Evolutionary conservation across 2,329 filamentous ascomycete genomes (phyloP), one percentile per base, ranked within the genome.

Genomic region (Colletotrichum cordylinicola): DNA sequence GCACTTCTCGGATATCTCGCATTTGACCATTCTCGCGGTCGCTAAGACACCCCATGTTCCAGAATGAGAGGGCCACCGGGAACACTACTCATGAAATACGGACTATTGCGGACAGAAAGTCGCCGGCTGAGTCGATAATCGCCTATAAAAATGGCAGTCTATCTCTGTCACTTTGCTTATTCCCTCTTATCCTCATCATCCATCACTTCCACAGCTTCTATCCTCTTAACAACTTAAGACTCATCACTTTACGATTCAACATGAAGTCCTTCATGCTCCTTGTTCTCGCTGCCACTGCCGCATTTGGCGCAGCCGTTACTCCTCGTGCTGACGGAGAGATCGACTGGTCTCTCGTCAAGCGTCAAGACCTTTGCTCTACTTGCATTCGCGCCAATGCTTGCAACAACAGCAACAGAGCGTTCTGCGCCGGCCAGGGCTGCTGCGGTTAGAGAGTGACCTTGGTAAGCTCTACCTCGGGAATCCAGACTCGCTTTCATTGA

Each of bases 361-460:
- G 43, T 2, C 55, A 52, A 52, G 43, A 52, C 43, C 43, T 52
- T 52, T 52, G 43, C 43, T 52, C 43, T 52, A 52, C 43, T 52
- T 52, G 43, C 43, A 21, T 52, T 24, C 43, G 43, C 43, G 43
- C 43, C 43, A 24, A 24, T 24, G 43, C 43, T 52, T 52, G 43
- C 43, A 52, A 21, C 43, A 52, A 52, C 43, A 52, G 43, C 43
- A 52, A 52, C 43, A 52, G 43, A 21, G 43, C 43, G 1, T 52
- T 52, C 43, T 52, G n/a, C n/a, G 43, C 43, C 0, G 43, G 43
- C 1, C 43, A 52, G 12, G 43, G 43, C 43, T 52, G 43, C 10
- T 52, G 43, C n/a, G 1, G 1, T 21, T 52, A 21, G 2, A 2
- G 6, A 0, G 6, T 4, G 43, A 8, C 2, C 0, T 13, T 0